Evolutionary conservation across 148 eudicot genomes (phyloP), one percentile per base, ranked within the genome.

Genomic region (Pharnaceum exiguum): DNA sequence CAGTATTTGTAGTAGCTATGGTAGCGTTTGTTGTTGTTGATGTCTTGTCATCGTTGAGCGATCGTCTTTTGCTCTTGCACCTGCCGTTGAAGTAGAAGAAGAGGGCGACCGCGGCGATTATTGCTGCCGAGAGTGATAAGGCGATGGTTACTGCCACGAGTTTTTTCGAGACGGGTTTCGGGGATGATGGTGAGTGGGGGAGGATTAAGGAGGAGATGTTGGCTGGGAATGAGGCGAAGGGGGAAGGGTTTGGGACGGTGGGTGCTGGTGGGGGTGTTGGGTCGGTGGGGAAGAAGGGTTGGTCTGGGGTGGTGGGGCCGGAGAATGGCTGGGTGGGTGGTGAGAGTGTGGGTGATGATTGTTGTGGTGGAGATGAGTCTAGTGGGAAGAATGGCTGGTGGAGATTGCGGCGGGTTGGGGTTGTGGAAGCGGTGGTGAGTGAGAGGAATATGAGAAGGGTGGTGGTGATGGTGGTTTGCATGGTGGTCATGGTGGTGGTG

Each of bases 311-410:
- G 52, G 72, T 42, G 40, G 75, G 21, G 39, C 63, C 60, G 77
- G 94, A 71, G 49, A 74, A 70, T 0, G 87, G 85, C 65, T 46
- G 65, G 18, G 65, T 5, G 5, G 86, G 77, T 0, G 82, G 71
- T 0, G 82, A 24, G 7, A 79, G 65, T 19, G 78, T 31, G 2
- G 84, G 67, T 6, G 59, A 21, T 2, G 60, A 10, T 6, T 67
- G 23, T 2, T 59, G 60, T 5, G 90, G 72, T 0, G 86, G 72
- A 0, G 57, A 10, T 0, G 86, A 77, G 18, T 72, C 70, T 11
- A 51, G 48, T 0, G 97, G 91, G 69, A 84, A 77, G 60, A 84
- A 84, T 0, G 98, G 98, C 40, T 91, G 81, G 76, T 91, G 98
- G 71, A 91, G 95, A 57, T 60, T 70, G 4, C 93, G 94, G 68